Conservation (phyloP, 345 rosid species). For the Lepidium didymum region DNA sequence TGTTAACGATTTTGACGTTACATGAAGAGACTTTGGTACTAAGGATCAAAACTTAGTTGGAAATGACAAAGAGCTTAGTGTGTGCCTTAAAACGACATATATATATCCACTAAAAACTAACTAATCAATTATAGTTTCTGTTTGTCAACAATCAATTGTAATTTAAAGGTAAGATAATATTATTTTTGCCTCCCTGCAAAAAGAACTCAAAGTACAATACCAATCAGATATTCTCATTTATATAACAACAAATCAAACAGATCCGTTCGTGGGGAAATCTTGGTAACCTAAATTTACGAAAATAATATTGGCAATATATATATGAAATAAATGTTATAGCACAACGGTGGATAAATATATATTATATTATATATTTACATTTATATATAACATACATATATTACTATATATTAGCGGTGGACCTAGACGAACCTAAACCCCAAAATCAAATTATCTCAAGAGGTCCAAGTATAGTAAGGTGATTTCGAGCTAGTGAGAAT, state of each 20-base stretch:
- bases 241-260: slow-evolving; percentile 7
- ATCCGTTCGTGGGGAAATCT: slow-evolving; percentile 12
- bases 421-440: no score
- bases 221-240: not conserved
- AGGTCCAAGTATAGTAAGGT: no score
- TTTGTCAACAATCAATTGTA: slow-evolving; percentile 2
- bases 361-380: no score
- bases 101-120: slow-evolving; percentile 15
- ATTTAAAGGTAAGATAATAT: slow-evolving; percentile 4
- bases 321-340: no score
- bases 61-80: slow-evolving; percentile 30
- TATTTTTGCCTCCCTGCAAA: slow-evolving; percentile 11
- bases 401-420: no score
- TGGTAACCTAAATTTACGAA: not conserved
- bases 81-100: slow-evolving; percentile 25
- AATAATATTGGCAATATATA: not conserved
- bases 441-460: no score
- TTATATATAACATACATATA: no score
- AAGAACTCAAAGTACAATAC: slow-evolving; percentile 23
- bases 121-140: not conserved
- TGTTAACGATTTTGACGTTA: slow-evolving; percentile 25
- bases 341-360: no score
- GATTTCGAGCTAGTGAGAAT: no score
- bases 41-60: slow-evolving; percentile 25
- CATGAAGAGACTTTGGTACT: slow-evolving; percentile 23